A percentile compares a stretch with the other conserved stretches of the same genome.
Evolutionary conservation across 2,329 filamentous ascomycete species (phyloP).

Genomic region (Colletotrichum endophyticum): DNA sequence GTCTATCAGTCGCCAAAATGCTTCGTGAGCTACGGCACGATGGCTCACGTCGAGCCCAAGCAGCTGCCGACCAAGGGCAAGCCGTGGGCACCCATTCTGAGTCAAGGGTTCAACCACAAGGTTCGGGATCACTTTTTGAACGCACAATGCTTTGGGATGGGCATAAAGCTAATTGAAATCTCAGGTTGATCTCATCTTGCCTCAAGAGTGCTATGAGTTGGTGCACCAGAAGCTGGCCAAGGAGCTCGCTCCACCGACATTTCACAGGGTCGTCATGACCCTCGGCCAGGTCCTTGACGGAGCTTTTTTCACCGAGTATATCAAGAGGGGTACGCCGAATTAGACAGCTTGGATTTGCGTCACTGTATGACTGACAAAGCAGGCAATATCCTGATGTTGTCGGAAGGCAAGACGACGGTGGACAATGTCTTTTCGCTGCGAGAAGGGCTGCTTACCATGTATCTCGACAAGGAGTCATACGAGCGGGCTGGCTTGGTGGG

Average conservation of each 20-base stretch:
- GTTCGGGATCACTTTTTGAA: slow-evolving; percentile 39
- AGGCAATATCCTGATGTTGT: slow-evolving; percentile 86
- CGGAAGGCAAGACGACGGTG: slow-evolving; percentile 72
- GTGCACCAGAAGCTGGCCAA: slow-evolving; percentile 58
- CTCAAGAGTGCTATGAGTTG: slow-evolving; percentile 62
- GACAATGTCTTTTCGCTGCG: slow-evolving; percentile 76
- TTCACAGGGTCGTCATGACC: slow-evolving; percentile 74
- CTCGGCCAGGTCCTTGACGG: slow-evolving; percentile 74
- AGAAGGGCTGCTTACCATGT: slow-evolving; percentile 75
- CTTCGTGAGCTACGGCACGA: slow-evolving; percentile 71
- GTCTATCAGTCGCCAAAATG: slow-evolving; percentile 70
- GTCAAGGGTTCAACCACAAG: slow-evolving; percentile 72
- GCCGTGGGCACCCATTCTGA: slow-evolving; percentile 74
- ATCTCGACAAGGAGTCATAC: slow-evolving; percentile 81
- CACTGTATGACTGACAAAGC: background rate
- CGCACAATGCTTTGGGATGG: background rate
- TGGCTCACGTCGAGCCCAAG: slow-evolving; percentile 73
- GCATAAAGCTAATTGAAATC: background rate
- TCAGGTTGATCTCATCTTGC: slow-evolving; percentile 75
- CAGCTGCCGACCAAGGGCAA: slow-evolving; percentile 75
- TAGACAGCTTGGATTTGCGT: background rate
- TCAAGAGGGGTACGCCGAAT: slow-evolving; percentile 70
- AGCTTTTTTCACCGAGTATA: slow-evolving; percentile 82
- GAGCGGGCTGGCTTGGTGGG: slow-evolving; percentile 84
- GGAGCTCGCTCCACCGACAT: slow-evolving; percentile 45